Evolutionary conservation across 352 stramenopile species (phyloP), one percentile per base, ranked within the genome.

Genomic region (Blastocystis sp.): DNA sequence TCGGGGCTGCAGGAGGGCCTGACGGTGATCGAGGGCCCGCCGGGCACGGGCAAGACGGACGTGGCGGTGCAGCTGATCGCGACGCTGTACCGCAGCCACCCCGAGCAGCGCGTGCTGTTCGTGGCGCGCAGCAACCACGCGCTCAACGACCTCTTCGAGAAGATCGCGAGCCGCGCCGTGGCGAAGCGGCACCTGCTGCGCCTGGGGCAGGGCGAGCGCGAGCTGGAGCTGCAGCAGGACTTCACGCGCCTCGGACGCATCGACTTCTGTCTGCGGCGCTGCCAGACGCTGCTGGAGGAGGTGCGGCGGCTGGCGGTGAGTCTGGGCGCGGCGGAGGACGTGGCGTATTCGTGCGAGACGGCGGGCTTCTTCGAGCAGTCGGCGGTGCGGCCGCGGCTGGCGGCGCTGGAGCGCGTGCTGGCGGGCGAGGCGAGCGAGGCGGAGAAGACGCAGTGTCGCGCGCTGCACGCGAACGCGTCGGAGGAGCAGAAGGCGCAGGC

Each of bases 331-430:
- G 28, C 28, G 28, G 28, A 92, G 61, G 93, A 92, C 77, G 89
- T 92, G 88, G 94, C 92, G 2, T 98, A 98, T 90, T 98, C 96
- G 40, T 98, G 96, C 78, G 96, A 98, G 90, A 98, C 96, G 28
- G 95, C 96, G 7, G 91, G 93, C 19, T 95, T 97, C 90, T 98
- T 98, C 89, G 94, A 97, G 88, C 91, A 94, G 56, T 93, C 95
- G 81, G 92, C 98, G 89, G 91, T 98, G 62, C 91, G 93, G 74
- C 88, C 91, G 59, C 89, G 93, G 43, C 93, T 97, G 43, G 91
- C 95, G 66, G 43, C 69, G 2, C 94, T 93, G 86, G n/a, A 41
- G 52, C 4, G 43, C 3, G 66, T 41, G 19, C 14, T 77, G 43
- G 41, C 19, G 19, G 38, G 43, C 34, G 43, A 19, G 9, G 53